Base-by-base conservation (phyloP, 345 rosid species). In the Sapria himalayana region DNA sequence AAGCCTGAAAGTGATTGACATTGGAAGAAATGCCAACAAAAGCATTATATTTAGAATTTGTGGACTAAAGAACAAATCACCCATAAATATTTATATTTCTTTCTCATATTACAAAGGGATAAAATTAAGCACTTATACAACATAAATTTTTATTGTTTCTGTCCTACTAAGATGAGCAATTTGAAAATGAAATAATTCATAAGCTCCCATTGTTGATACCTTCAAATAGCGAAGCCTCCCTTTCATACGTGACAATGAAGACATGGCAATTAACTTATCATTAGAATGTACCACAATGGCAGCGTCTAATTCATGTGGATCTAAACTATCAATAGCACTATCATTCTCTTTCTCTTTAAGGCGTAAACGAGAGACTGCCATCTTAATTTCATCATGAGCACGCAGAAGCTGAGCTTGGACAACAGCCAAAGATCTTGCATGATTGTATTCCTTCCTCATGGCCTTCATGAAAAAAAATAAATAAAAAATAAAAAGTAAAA, bases 181-280 rank as follows among this genome's bases (percentile, higher is more conserved):
- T 39, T 7, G 25, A 34, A 29, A 15, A 29, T 32, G 25, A 19
- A 37, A 31, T 13, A n/a, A n/a, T n/a, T 22, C 13, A 37, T n/a
- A n/a, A n/a, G n/a, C n/a, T n/a, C n/a, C n/a, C n/a, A n/a, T n/a
- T 33, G 23, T 31, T 40, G 2, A 27, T 67, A 81, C 97, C 97
- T 86, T 72, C 60, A 86, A 61, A 59, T 81, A 86, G 39, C 94
- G 85, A 34, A 86, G 93, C 49, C 74, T 86, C 46, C 94, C 94
- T 51, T 69, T 81, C 46, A 69, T 61, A 25, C 59, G 66, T 43
- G 71, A 61, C 48, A 86, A 52, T 38, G 59, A 55, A 50, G 72
- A 46, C 64, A 68, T 57, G 25, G 97, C 67, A 46, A 72, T 54
- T 57, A 86, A 78, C 55, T 86, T 86, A 5, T 86, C 97, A 51